phyloP scores from a whole-genome alignment of 805 yeast genomes.

The Zygosaccharomyces bailii region DNA sequence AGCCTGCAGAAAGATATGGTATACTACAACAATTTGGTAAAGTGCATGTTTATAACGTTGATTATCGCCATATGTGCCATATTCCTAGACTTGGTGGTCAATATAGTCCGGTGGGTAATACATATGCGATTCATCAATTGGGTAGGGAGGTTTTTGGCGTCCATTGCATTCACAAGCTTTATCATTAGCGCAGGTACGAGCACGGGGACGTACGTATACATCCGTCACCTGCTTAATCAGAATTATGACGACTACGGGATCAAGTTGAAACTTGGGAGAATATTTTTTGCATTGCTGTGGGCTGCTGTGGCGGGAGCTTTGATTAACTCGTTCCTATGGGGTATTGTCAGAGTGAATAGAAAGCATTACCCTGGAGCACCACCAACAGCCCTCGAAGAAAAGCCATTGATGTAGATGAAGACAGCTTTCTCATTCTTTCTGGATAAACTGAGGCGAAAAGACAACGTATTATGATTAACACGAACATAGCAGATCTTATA shows the following conservation, averaged over 20 bases:
- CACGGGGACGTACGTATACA: constrained; percentile 56
- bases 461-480: constrained; percentile 1
- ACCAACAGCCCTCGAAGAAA: constrained; percentile 19
- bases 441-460: background rate
- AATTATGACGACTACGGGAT: constrained; percentile 50
- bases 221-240: constrained; percentile 51
- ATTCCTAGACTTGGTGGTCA: constrained; percentile 41
- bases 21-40: constrained; percentile 46
- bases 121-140: constrained; percentile 45
- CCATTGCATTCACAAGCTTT: constrained; percentile 41
- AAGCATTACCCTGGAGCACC: constrained; percentile 18
- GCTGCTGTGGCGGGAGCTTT: constrained; percentile 51
- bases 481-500: background rate
- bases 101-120: constrained; percentile 34
- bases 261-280: constrained; percentile 45
- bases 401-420: constrained; percentile 11
- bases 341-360: constrained; percentile 21
- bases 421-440: too few species aligned
- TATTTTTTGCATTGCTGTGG: constrained; percentile 63
- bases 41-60: constrained; percentile 57
- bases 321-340: constrained; percentile 41
- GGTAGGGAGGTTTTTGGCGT: constrained; percentile 45
- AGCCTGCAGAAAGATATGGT: constrained; percentile 45
- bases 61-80: constrained; percentile 46
- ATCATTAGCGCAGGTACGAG: constrained; percentile 50